Conservation (phyloP, 1,139 yeast genomes). For the Scheffersomyces insectosa region DNA sequence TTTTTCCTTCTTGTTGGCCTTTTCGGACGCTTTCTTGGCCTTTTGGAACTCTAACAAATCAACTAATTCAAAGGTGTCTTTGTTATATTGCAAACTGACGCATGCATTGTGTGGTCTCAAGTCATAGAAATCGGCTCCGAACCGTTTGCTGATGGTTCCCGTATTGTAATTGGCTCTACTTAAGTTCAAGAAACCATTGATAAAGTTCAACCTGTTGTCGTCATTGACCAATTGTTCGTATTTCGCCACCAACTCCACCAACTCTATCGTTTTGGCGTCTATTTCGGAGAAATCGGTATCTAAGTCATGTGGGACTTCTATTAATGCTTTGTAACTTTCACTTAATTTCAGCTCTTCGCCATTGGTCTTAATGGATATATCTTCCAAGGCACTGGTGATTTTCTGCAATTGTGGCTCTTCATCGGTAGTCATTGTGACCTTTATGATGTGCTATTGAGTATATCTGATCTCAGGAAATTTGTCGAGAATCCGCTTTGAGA, state of each 20-base stretch:
- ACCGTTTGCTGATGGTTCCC: slow-evolving; percentile 13
- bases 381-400: slow-evolving; percentile 13
- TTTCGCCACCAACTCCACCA: slow-evolving; percentile 28
- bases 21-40: not conserved
- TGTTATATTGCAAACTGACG: slow-evolving; percentile 7
- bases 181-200: slow-evolving; percentile 34
- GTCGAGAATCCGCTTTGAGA: no score
- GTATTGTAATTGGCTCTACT: slow-evolving; percentile 42
- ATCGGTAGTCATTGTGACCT: not conserved
- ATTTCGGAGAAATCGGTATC: slow-evolving; percentile 6
- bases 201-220: slow-evolving; percentile 21
- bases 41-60: not conserved
- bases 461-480: no score
- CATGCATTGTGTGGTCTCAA: slow-evolving; percentile 31
- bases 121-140: slow-evolving; percentile 28
- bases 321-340: not conserved
- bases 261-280: slow-evolving; percentile 21
- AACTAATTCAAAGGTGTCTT: not conserved
- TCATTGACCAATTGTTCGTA: slow-evolving; percentile 28
- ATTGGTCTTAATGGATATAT: slow-evolving; percentile 11
- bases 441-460: no score
- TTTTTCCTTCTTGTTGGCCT: not conserved
- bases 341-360: not conserved
- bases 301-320: not conserved
- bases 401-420: slow-evolving; percentile 7